phyloP scores from a whole-genome alignment of 2,329 filamentous ascomycete species.

The Drechslerella dactyloides region DNA sequence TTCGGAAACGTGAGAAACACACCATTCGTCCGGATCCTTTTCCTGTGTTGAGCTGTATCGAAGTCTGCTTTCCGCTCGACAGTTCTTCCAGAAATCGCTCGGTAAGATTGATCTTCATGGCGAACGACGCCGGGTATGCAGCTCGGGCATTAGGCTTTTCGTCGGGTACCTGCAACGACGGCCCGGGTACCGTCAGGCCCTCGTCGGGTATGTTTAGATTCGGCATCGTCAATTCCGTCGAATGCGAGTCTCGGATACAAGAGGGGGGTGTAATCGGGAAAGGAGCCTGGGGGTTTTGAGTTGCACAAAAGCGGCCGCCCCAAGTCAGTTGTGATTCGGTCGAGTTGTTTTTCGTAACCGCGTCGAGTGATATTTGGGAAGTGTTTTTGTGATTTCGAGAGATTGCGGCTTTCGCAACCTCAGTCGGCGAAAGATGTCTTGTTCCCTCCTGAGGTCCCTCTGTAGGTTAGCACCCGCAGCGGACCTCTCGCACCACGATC shows the following conservation, averaged over 20 bases:
- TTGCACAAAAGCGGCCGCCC: constrained; percentile 33
- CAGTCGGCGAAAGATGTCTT: background rate
- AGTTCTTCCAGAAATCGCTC: constrained; percentile 49
- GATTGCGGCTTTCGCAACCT: constrained; percentile 13
- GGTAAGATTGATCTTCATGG: constrained; percentile 48
- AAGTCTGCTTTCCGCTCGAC: constrained; percentile 40
- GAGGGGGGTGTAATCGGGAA: constrained; percentile 15
- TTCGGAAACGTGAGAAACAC: constrained; percentile 48
- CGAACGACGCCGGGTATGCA: constrained; percentile 49
- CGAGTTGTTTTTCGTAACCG: background rate
- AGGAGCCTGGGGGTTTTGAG: constrained; percentile 12
- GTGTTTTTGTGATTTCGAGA: constrained; percentile 8
- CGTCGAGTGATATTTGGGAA: background rate
- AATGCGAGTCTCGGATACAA: constrained; percentile 41
- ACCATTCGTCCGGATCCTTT: constrained; percentile 44
- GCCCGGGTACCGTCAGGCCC: constrained; percentile 43
- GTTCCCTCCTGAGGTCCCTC: constrained; percentile 49
- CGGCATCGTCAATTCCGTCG: constrained; percentile 43
- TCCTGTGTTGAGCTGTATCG: constrained; percentile 46
- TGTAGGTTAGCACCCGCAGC: constrained; percentile 51
- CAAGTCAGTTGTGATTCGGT: constrained; percentile 19
- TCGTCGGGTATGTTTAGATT: constrained; percentile 45
- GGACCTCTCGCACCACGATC: constrained; percentile 51
- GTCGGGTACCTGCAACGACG: constrained; percentile 49
- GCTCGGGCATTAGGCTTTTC: constrained; percentile 46